phyloP scores from a whole-genome alignment of 148 eudicot species.

The Mesembryanthemum crystallinum region DNA sequence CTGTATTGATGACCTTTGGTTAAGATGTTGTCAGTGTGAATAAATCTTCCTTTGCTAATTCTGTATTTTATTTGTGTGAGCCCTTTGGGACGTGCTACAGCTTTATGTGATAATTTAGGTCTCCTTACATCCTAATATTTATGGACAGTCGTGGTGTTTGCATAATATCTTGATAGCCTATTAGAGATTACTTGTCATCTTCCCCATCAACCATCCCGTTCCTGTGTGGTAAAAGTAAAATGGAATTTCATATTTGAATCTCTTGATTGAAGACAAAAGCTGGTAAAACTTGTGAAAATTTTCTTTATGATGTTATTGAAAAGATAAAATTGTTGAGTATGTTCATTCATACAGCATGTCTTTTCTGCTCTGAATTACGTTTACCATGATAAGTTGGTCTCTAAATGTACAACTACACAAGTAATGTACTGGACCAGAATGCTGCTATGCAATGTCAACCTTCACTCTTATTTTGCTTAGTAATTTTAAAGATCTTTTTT shows the following conservation, averaged over 20 bases:
- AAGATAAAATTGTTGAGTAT: too few relatives aligned
- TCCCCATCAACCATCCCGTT: neutral
- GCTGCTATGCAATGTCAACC: neutral
- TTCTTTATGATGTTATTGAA: too few relatives aligned
- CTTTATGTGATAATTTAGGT: too few relatives aligned
- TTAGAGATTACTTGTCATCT: neutral
- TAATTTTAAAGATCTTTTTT: constrained; percentile 7
- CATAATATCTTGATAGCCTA: neutral
- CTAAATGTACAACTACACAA: neutral
- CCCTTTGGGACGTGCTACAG: neutral
- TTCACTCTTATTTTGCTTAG: neutral
- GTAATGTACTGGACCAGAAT: neutral
- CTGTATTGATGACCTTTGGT: neutral
- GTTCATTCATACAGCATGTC: too few relatives aligned
- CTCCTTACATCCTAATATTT: neutral
- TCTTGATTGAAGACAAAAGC: neutral
- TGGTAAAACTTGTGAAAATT: neutral
- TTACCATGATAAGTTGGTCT: neutral
- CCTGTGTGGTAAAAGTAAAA: too few relatives aligned
- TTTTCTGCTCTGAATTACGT: neutral
- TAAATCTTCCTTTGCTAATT: neutral
- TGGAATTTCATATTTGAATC: too few relatives aligned
- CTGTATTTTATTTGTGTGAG: neutral
- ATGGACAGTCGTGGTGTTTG: neutral
- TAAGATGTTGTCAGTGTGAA: neutral